phyloP scores from a whole-genome alignment of 2,329 filamentous ascomycete genomes.

The Alternaria sp. region DNA sequence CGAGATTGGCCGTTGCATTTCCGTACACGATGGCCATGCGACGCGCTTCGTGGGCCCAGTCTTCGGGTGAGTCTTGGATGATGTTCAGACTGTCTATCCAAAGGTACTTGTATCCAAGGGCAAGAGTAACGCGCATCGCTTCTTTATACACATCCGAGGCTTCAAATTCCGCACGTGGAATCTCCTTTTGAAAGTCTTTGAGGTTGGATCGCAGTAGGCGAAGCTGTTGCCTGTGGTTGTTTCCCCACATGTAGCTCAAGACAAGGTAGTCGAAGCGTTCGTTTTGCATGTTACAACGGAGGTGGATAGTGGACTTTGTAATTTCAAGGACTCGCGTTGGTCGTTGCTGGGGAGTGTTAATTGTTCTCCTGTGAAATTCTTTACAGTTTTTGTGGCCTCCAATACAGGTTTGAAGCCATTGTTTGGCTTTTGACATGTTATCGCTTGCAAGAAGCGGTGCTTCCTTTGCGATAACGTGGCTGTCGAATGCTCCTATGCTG shows the following conservation, averaged over 20 bases:
- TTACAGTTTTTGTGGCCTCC: neutral
- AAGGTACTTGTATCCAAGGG: conserved; percentile 24
- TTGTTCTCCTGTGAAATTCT: neutral
- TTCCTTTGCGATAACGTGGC: neutral
- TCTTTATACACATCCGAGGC: conserved; percentile 21
- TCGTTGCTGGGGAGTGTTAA: neutral
- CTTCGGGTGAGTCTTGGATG: conserved; percentile 21
- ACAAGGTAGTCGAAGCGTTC: conserved; percentile 13
- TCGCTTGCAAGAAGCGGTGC: neutral
- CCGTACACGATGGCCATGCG: conserved; percentile 24
- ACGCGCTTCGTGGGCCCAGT: conserved; percentile 20
- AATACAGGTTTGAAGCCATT: neutral
- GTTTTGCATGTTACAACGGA: conserved; percentile 13
- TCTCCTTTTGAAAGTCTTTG: neutral
- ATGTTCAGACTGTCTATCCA: conserved; percentile 37
- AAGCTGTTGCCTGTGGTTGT: neutral
- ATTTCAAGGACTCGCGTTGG: conserved; percentile 18
- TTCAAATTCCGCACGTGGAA: conserved; percentile 1
- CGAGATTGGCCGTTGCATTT: conserved; percentile 20
- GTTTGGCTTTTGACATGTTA: neutral
- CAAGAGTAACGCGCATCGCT: conserved; percentile 18
- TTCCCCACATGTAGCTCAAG: conserved; percentile 24
- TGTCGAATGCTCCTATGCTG: neutral
- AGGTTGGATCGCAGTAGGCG: neutral
- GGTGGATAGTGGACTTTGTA: neutral